Evolutionary conservation across 2,329 filamentous ascomycete genomes (phyloP).

Genomic region (Penicillium sp.): DNA sequence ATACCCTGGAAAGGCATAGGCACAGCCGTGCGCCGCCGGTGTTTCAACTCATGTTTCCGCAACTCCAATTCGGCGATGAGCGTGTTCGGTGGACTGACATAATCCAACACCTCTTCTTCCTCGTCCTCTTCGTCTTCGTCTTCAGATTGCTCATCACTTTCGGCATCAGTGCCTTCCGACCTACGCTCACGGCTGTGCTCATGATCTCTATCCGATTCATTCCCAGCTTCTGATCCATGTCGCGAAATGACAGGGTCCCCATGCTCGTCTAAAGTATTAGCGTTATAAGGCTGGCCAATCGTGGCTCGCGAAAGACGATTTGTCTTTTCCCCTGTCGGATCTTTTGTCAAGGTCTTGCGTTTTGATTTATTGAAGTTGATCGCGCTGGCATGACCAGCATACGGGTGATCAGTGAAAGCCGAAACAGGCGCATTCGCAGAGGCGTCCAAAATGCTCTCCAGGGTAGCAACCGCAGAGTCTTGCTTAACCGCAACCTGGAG

Average conservation of each 20-base stretch:
- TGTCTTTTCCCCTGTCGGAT: conserved; percentile 29
- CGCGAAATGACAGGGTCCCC: background rate
- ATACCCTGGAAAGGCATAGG: conserved; percentile 60
- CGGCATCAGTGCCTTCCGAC: conserved; percentile 12
- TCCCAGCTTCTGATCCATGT: conserved; percentile 1
- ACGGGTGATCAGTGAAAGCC: conserved; percentile 87
- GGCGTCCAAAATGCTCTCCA: conserved; percentile 89
- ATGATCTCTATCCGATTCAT: conserved; percentile 21
- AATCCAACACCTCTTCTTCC: conserved; percentile 37
- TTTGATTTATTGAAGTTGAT: conserved; percentile 67
- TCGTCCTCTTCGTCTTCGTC: conserved; percentile 47
- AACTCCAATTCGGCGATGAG: conserved; percentile 88
- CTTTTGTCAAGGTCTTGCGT: conserved; percentile 28
- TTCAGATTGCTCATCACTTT: conserved; percentile 26
- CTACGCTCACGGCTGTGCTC: conserved; percentile 14
- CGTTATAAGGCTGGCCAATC: conserved; percentile 23
- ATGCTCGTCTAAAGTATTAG: conserved; percentile 2
- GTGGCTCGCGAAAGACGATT: conserved; percentile 34
- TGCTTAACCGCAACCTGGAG: conserved; percentile 62
- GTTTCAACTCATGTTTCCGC: conserved; percentile 83
- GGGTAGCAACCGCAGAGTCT: conserved; percentile 80
- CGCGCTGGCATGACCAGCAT: conserved; percentile 70
- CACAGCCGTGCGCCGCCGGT: conserved; percentile 72
- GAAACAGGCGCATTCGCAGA: conserved; percentile 83
- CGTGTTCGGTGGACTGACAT: conserved; percentile 77